A percentile compares a stretch with the other conserved stretches of the same genome.
phyloP scores from a whole-genome alignment of 2,329 filamentous ascomycete genomes.

The Atkinsonella hypoxylon region DNA sequence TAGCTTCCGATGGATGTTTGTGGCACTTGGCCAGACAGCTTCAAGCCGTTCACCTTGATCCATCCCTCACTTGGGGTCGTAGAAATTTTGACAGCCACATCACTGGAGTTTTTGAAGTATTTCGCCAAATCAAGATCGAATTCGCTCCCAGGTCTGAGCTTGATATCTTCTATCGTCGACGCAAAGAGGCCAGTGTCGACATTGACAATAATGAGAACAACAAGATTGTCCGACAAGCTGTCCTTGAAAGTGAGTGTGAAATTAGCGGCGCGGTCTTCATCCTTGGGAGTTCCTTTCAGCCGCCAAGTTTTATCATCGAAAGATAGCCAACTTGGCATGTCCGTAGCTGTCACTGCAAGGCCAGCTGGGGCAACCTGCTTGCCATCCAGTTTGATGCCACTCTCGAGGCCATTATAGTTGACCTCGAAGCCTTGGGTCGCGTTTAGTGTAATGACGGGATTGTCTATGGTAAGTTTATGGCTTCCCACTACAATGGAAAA shows the following conservation, averaged over 20 bases:
- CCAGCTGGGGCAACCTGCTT: slow-evolving; percentile 34
- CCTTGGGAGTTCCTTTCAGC: slow-evolving; percentile 52
- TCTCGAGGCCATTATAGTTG: slow-evolving; percentile 37
- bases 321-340: slow-evolving; percentile 56
- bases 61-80: slow-evolving; percentile 27
- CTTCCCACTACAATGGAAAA: slow-evolving; percentile 64
- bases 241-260: slow-evolving; percentile 52
- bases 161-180: slow-evolving; percentile 26
- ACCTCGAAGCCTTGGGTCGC: slow-evolving; percentile 41
- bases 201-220: slow-evolving; percentile 34
- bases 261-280: slow-evolving; percentile 45
- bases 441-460: slow-evolving; percentile 44
- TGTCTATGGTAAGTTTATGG: slow-evolving; percentile 55
- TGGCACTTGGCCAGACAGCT: slow-evolving; percentile 30
- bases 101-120: slow-evolving; percentile 28
- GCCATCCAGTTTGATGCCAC: slow-evolving; percentile 46
- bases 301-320: slow-evolving; percentile 51
- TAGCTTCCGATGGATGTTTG: slow-evolving; percentile 20
- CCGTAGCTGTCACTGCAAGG: slow-evolving; percentile 37
- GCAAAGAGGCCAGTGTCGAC: slow-evolving; percentile 28
- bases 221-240: slow-evolving; percentile 44
- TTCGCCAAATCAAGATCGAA: slow-evolving; percentile 31
- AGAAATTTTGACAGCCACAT: slow-evolving; percentile 25
- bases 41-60: slow-evolving; percentile 28
- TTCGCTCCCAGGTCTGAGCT: slow-evolving; percentile 26